phyloP scores from a whole-genome alignment of 1,284 basidiomycete species.

The Ceratobasidium sp. region DNA sequence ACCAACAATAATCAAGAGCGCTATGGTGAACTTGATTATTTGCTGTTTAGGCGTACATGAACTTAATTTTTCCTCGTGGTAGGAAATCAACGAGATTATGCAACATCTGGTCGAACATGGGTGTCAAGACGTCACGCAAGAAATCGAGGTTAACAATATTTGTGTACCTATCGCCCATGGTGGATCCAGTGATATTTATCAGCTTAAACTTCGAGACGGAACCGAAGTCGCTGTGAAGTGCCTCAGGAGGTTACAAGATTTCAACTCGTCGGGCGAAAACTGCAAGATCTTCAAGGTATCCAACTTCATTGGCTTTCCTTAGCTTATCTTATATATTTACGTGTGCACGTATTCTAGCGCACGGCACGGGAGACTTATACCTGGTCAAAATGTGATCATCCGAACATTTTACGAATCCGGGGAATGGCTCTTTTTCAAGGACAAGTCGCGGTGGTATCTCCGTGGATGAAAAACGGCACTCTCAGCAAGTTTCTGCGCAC shows the following conservation, averaged over 20 bases:
- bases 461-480: slow-evolving; percentile 14
- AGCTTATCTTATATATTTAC: background rate
- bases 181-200: slow-evolving; percentile 8
- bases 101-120: background rate
- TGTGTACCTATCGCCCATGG: background rate
- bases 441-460: background rate
- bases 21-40: background rate
- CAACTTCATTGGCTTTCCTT: background rate
- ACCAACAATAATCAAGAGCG: background rate
- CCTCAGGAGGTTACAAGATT: background rate
- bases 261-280: background rate
- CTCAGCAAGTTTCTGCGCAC: background rate
- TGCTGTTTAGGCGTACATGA: background rate
- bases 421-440: background rate
- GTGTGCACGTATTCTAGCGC: background rate
- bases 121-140: background rate
- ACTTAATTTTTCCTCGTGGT: too few species aligned
- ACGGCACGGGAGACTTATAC: slow-evolving; percentile 19
- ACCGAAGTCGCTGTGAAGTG: slow-evolving; percentile 5
- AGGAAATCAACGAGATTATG: slow-evolving; percentile 8
- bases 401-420: background rate
- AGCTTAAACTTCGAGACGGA: background rate
- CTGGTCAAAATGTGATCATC: slow-evolving; percentile 31
- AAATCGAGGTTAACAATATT: background rate
- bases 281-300: background rate